Percentiles rank a stretch among this genome's conserved stretches.
Evolutionary conservation across 2,329 filamentous ascomycete genomes (phyloP).

Genomic region (Arthrobotrys entomopaga): DNA sequence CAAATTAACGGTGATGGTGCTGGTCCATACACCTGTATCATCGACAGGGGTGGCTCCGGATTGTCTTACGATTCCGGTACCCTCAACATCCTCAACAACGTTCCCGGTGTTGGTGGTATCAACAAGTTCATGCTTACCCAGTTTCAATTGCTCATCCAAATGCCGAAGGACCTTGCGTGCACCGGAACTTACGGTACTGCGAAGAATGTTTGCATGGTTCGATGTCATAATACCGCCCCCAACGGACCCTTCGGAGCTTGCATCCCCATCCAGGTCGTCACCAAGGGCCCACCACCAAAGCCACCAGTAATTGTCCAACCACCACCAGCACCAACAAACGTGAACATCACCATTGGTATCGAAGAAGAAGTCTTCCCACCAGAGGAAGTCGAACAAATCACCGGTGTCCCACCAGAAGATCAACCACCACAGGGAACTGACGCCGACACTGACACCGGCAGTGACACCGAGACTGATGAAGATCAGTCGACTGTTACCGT

Average conservation of each 20-base stretch:
- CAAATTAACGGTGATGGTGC: slow-evolving; percentile 69
- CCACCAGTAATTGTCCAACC: slow-evolving; percentile 12
- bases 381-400: not conserved
- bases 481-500: slow-evolving; percentile 9
- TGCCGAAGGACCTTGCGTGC: slow-evolving; percentile 61
- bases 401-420: slow-evolving; percentile 6
- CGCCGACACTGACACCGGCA: no score
- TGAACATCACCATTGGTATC: slow-evolving; percentile 8
- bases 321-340: not conserved
- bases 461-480: not conserved
- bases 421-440: slow-evolving; percentile 2
- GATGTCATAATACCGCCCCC: slow-evolving; percentile 70
- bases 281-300: not conserved
- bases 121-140: slow-evolving; percentile 5
- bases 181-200: slow-evolving; percentile 71
- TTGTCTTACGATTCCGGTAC: slow-evolving; percentile 60
- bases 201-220: slow-evolving; percentile 71
- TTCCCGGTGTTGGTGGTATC: slow-evolving; percentile 65
- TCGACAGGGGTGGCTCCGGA: slow-evolving; percentile 66
- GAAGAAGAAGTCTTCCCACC: not conserved
- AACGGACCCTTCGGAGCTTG: slow-evolving; percentile 73
- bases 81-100: slow-evolving; percentile 68
- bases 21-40: slow-evolving; percentile 68
- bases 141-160: not conserved
- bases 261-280: slow-evolving; percentile 62